Evolutionary conservation across 495 filamentous ascomycete genomes (phyloP).

Genomic region (Aspergillus leporis): DNA sequence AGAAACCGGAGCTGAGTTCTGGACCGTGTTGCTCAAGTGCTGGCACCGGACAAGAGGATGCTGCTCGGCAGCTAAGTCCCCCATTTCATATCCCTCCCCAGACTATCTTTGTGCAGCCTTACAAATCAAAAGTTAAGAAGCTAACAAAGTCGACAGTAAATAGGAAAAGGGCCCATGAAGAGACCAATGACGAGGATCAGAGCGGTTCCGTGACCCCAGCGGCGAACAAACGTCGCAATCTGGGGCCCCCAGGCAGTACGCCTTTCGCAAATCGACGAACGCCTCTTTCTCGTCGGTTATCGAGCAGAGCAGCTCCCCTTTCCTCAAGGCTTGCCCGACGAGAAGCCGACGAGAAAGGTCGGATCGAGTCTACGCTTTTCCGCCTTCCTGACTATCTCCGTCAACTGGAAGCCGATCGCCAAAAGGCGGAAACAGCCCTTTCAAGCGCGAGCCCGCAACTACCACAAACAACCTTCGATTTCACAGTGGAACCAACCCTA

Average conservation of each 20-base stretch:
- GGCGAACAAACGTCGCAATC: constrained; percentile 26
- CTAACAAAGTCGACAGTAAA: constrained; percentile 22
- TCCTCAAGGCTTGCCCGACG: constrained; percentile 34
- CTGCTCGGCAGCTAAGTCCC: neutral
- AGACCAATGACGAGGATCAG: constrained; percentile 9
- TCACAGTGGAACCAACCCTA: constrained; percentile 11
- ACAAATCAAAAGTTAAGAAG: constrained; percentile 2
- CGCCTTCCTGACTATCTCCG: constrained; percentile 37
- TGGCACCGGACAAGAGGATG: constrained; percentile 1
- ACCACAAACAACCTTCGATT: constrained; percentile 14
- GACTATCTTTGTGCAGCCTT: neutral
- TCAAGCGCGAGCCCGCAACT: constrained; percentile 6
- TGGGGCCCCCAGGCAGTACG: constrained; percentile 24
- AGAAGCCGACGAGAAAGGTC: constrained; percentile 28
- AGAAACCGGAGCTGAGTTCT: constrained; percentile 10
- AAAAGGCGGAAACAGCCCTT: constrained; percentile 9
- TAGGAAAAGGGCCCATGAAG: constrained; percentile 18
- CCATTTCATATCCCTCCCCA: neutral
- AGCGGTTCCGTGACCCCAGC: constrained; percentile 13
- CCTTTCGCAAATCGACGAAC: constrained; percentile 18
- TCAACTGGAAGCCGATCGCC: constrained; percentile 28
- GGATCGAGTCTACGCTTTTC: constrained; percentile 36
- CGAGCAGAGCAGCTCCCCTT: constrained; percentile 24
- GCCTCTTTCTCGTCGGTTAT: constrained; percentile 18
- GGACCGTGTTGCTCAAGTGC: constrained; percentile 13